Conservation (phyloP, 2,329 filamentous ascomycete genomes). For the Pseudogymnoascus sp. region DNA sequence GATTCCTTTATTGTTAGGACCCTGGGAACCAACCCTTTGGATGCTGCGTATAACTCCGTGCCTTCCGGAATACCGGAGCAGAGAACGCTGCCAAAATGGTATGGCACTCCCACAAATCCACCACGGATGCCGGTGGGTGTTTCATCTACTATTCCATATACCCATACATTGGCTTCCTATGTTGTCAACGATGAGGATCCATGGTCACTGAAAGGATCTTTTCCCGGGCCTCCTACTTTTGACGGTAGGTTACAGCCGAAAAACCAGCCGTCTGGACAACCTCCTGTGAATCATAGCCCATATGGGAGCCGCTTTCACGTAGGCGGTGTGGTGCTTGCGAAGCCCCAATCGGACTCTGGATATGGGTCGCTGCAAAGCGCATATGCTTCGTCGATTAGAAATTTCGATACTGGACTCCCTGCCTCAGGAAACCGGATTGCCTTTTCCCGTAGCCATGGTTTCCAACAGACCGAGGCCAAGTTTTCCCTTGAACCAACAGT, state of each 20-base stretch:
- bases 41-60: background rate
- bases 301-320: background rate
- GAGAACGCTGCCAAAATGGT: background rate
- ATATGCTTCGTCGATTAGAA: constrained; percentile 27
- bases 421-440: constrained; percentile 26
- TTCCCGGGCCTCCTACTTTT: background rate
- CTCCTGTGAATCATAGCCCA: background rate
- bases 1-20: background rate
- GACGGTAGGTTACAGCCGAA: background rate
- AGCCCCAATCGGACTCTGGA: constrained; percentile 29
- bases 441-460: constrained; percentile 20
- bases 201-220: background rate
- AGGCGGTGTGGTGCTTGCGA: constrained; percentile 21
- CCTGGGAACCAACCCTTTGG: background rate
- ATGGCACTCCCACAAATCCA: background rate
- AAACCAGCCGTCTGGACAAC: background rate
- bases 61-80: background rate
- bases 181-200: background rate
- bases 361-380: constrained; percentile 28
- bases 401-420: constrained; percentile 24
- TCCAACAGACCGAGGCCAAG: constrained; percentile 15
- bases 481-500: constrained; percentile 6
- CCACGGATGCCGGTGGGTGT: background rate
- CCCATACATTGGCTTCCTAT: background rate
- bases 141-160: constrained; percentile 3